Conservation (phyloP, 176 grass and related monocot species). For the Juncus effusus region DNA sequence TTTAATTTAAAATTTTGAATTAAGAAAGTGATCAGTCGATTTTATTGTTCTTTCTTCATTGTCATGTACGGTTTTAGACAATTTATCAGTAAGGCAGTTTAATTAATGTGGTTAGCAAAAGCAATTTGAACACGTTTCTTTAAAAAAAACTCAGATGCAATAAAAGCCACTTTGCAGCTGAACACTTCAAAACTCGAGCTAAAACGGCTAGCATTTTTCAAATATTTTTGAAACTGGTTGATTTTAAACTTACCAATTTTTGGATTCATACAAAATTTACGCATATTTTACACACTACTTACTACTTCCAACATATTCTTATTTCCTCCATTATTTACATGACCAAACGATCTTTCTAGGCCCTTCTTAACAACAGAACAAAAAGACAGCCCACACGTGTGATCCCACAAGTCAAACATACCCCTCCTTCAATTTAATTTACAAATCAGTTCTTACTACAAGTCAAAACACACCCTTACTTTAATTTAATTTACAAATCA, state of each 20-base stretch:
- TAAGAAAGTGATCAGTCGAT: background rate
- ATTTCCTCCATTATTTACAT: conserved; percentile 16
- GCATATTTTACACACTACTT: background rate
- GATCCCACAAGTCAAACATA: conserved; percentile 6
- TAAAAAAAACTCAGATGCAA: background rate
- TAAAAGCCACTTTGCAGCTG: too few relatives aligned
- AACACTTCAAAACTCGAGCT: too few relatives aligned
- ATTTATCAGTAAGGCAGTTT: background rate
- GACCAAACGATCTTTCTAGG: conserved; percentile 14
- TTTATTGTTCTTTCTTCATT: background rate
- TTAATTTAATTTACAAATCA: conserved; percentile 4
- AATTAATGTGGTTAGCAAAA: background rate
- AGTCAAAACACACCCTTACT: too few relatives aligned
- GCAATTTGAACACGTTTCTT: background rate
- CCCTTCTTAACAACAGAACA: conserved; percentile 18
- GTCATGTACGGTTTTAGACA: conserved; percentile 7
- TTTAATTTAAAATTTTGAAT: conserved; percentile 7
- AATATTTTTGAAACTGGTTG: background rate
- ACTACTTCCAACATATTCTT: background rate
- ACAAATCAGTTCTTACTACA: too few relatives aligned
- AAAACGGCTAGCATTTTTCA: background rate
- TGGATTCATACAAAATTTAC: conserved; percentile 15
- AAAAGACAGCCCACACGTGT: conserved; percentile 20
- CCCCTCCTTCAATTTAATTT: background rate
- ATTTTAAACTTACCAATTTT: conserved; percentile 5